Percentiles rank a stretch among this genome's conserved stretches.
Evolutionary conservation across 306 rosid species (phyloP).

Genomic region (Cicer judaicum): DNA sequence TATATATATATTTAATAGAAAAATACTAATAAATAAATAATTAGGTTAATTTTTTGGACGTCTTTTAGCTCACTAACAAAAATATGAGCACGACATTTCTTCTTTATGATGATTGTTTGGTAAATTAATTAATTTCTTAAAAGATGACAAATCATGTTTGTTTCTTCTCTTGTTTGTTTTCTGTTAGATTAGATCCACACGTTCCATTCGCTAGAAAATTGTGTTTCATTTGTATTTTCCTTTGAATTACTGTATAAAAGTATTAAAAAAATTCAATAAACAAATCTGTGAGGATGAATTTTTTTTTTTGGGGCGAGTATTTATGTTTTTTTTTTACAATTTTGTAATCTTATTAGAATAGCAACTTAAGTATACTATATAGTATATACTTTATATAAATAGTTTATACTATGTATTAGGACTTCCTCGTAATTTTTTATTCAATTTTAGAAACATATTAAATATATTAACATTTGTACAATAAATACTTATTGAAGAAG

Average conservation of each 20-base stretch:
- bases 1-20: too few species aligned
- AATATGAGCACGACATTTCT: too few species aligned
- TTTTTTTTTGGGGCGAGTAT: too few species aligned
- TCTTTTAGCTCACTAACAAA: too few species aligned
- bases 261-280: slow-evolving; percentile 35
- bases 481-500: background rate
- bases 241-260: slow-evolving; percentile 14
- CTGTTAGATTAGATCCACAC: slow-evolving; percentile 45
- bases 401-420: background rate
- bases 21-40: too few species aligned
- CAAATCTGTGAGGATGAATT: background rate
- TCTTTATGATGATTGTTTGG: slow-evolving; percentile 13
- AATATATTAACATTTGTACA: background rate
- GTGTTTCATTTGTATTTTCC: slow-evolving; percentile 38
- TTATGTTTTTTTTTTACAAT: too few species aligned
- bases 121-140: slow-evolving; percentile 42
- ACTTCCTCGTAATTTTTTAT: background rate
- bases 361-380: too few species aligned
- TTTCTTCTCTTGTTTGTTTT: slow-evolving; percentile 45
- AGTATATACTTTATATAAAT: background rate
- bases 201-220: slow-evolving; percentile 29
- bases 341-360: background rate
- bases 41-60: too few species aligned
- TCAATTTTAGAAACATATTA: background rate
- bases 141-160: slow-evolving; percentile 50